A percentile compares a stretch with the other conserved stretches of the same genome.
These are phyloP conservation scores for Malassezia cuniculi DNA, from an alignment of 1,284 basidiomycete genomes.

Conservation along the genomic window DNA sequence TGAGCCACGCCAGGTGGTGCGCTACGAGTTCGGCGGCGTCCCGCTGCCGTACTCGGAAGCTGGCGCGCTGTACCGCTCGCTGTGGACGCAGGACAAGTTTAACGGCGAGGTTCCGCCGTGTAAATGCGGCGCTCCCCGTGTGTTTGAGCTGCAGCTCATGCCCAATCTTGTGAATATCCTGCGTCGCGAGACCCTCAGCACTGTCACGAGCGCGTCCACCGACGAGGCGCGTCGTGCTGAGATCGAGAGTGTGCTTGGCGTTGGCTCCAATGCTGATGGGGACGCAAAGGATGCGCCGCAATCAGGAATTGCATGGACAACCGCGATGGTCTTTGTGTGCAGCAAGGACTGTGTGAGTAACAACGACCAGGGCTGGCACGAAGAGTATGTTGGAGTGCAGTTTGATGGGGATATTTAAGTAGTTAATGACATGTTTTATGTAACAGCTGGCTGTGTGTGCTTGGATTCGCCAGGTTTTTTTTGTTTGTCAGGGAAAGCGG, in stretches of 20 bases:
- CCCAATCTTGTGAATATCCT: conserved; percentile 40
- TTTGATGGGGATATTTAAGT: conserved; percentile 23
- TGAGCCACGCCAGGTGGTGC: conserved; percentile 34
- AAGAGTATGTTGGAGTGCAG: conserved; percentile 28
- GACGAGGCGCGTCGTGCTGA: conserved; percentile 16
- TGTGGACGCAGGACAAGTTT: conserved; percentile 23
- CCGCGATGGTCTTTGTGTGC: conserved; percentile 38
- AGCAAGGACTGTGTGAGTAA: conserved; percentile 23
- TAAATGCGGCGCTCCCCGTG: conserved; percentile 24
- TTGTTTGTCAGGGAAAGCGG: too few species aligned
- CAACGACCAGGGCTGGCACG: conserved; percentile 22
- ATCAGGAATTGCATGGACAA: conserved; percentile 36
- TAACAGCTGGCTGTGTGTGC: too few species aligned
- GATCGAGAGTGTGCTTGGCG: conserved; percentile 30
- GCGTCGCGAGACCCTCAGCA: conserved; percentile 16
- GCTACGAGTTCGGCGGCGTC: conserved; percentile 37
- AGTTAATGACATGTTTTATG: too few species aligned
- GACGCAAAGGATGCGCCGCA: neutral
- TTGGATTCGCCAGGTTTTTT: too few species aligned
- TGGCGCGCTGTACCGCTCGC: conserved; percentile 22
- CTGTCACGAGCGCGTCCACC: neutral
- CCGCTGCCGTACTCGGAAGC: conserved; percentile 31
- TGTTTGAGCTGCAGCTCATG: conserved; percentile 44
- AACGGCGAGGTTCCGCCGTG: conserved; percentile 22
- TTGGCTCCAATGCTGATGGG: neutral